A percentile compares a stretch with the other conserved stretches of the same genome.
Conservation (phyloP, 495 filamentous ascomycete species). For the Penicillium macrosclerotiorum region DNA sequence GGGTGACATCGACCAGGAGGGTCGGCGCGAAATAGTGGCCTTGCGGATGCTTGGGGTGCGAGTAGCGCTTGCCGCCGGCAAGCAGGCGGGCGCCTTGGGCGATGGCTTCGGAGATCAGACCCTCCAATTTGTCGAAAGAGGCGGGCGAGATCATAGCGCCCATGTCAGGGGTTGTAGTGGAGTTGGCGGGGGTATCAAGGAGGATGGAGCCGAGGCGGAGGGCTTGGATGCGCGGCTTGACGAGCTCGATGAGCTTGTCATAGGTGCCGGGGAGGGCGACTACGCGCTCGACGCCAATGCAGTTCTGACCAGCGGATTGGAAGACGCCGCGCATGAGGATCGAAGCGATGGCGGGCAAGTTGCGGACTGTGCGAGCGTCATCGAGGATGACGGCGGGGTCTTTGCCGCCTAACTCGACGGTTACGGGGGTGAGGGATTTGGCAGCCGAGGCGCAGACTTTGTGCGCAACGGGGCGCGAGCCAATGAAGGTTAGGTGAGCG, state of each 20-base stretch:
- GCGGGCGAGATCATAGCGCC: slow-evolving; percentile 84
- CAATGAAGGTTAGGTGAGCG: slow-evolving; percentile 96
- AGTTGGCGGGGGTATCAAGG: slow-evolving; percentile 37
- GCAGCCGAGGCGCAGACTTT: slow-evolving; percentile 84
- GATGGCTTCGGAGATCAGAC: slow-evolving; percentile 74
- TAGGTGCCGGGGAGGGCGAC: slow-evolving; percentile 76
- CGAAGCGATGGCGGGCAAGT: slow-evolving; percentile 68
- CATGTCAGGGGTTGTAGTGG: slow-evolving; percentile 58
- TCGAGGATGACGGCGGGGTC: slow-evolving; percentile 92
- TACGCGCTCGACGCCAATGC: slow-evolving; percentile 93
- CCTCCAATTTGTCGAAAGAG: slow-evolving; percentile 67
- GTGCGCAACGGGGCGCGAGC: slow-evolving; percentile 81
- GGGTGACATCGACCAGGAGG: slow-evolving; percentile 78
- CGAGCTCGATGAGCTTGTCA: slow-evolving; percentile 63
- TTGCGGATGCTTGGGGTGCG: slow-evolving; percentile 64
- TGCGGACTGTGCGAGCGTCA: slow-evolving; percentile 54
- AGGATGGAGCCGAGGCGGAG: slow-evolving; percentile 70
- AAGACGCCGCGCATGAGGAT: slow-evolving; percentile 90
- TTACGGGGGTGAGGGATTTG: slow-evolving; percentile 76
- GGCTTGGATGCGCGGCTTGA: slow-evolving; percentile 66
- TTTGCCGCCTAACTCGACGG: slow-evolving; percentile 91
- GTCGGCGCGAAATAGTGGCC: slow-evolving; percentile 94
- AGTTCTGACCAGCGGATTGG: slow-evolving; percentile 97
- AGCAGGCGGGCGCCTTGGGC: slow-evolving; percentile 74
- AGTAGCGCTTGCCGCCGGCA: slow-evolving; percentile 69